Base-by-base conservation (phyloP, 257 asterid genomes). In the Solanum paucissectum region DNA sequence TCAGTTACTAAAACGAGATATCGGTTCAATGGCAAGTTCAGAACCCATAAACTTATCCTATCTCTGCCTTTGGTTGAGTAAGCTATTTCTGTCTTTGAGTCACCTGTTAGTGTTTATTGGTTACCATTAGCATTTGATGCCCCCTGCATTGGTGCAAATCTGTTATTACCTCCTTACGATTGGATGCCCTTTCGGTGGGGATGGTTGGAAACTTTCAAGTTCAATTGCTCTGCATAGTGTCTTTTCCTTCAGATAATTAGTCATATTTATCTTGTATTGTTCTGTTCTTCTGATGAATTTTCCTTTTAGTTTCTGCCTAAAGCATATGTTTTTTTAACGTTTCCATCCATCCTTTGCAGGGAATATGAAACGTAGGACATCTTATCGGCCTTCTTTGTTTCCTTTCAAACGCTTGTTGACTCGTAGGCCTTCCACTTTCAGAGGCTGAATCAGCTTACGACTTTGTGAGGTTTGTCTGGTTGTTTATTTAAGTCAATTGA, bases 391-490 rank as follows among this genome's bases (percentile, higher is more conserved):
- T 89, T 76, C 92, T 46, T 85, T 90, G 86, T 94, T 90, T 90
- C 93, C 95, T 72, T 94, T 94, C 90, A 95, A 92, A 92, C 93
- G 83, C 64, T 77, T 90, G 81, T 88, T 90, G 94, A 93, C 88
- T 69, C 89, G 91, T 83, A 91, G 89, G 73, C 90, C 90, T 83
- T 91, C 85, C 44, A 93, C 91, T 94, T 94, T 86, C 87, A 87
- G 88, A 94, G 92, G 92, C 91, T 83, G 89, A 93, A 90, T 85
- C 76, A 85, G 83, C 68, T 76, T 83, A 49, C 83, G 84, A 88
- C 87, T 87, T 60, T 87, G 90, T 90, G 71, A 89, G 92, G 83
- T 87, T 73, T 88, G 46, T 74, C 86, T 74, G 83, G 21, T 29
- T 82, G 60, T 77, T 49, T 52, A 66, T 36, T 58, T 34, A 37